These are phyloP conservation scores for Cicer cuneatum DNA, from an alignment of 306 rosid genomes.

Conservation along the genomic window DNA sequence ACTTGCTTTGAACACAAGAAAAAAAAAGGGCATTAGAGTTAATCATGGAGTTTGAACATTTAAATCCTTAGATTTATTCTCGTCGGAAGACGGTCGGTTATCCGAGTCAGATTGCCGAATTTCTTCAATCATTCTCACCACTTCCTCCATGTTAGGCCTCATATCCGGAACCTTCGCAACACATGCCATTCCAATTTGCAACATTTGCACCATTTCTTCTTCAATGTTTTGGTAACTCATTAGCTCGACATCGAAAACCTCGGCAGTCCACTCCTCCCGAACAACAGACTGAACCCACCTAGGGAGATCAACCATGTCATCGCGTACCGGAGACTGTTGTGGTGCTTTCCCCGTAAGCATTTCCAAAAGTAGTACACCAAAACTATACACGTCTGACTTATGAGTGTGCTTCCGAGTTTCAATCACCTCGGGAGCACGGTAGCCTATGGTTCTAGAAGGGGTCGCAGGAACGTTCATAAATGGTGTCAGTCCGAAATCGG, in stretches of 20 bases:
- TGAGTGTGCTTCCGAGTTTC: slow-evolving; percentile 88
- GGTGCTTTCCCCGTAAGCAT: slow-evolving; percentile 97
- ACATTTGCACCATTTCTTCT: slow-evolving; percentile 98
- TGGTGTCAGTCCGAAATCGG: slow-evolving; percentile 89
- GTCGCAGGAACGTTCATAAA: slow-evolving; percentile 79
- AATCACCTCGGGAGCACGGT: slow-evolving; percentile 92
- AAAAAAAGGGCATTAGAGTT: slow-evolving; percentile 34
- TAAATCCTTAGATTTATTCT: slow-evolving; percentile 85
- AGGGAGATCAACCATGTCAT: slow-evolving; percentile 94
- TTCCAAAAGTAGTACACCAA: slow-evolving; percentile 84
- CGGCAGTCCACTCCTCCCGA: slow-evolving; percentile 98
- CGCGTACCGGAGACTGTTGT: slow-evolving; percentile 79
- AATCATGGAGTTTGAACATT: slow-evolving; percentile 74
- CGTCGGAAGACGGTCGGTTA: slow-evolving; percentile 93
- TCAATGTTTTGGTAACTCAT: slow-evolving; percentile 91
- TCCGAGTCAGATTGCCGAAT: slow-evolving; percentile 96
- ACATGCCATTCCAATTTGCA: slow-evolving; percentile 95
- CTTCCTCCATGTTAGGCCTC: slow-evolving; percentile 91
- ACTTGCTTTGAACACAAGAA: slow-evolving; percentile 33
- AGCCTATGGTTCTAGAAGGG: slow-evolving; percentile 79
- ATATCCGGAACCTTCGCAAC: slow-evolving; percentile 86
- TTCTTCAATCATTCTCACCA: slow-evolving; percentile 91
- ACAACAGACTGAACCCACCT: slow-evolving; percentile 97
- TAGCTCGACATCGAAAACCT: slow-evolving; percentile 92
- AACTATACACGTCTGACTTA: slow-evolving; percentile 92